These are phyloP conservation scores for Chlorella vulgaris DNA, from an alignment of 139 green algal genomes.

Conservation along the genomic window DNA sequence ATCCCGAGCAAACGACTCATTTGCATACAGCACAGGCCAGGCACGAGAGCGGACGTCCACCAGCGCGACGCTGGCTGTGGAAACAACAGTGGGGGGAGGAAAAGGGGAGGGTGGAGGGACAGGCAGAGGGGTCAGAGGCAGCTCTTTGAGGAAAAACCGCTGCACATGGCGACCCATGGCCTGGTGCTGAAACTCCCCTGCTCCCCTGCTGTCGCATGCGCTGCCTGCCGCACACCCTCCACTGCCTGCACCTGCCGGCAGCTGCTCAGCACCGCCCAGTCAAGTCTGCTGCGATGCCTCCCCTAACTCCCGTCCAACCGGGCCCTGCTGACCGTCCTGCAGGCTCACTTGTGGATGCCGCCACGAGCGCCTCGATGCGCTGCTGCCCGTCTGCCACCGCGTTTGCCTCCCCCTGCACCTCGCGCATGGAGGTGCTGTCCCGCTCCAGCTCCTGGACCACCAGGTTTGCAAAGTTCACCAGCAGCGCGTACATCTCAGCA, in stretches of 20 bases:
- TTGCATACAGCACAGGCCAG: slow-evolving; percentile 36
- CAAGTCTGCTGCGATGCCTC: too few relatives aligned
- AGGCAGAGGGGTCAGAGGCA: background rate
- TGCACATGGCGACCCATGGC: too few relatives aligned
- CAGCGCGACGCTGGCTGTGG: slow-evolving; percentile 24
- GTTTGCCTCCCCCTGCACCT: slow-evolving; percentile 11
- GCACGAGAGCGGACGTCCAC: slow-evolving; percentile 20
- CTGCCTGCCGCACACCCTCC: too few relatives aligned
- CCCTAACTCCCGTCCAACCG: too few relatives aligned
- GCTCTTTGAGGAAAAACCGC: background rate
- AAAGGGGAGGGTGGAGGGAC: background rate
- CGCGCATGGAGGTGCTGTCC: background rate
- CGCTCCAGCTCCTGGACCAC: slow-evolving; percentile 64
- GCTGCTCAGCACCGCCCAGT: too few relatives aligned
- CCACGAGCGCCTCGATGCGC: background rate
- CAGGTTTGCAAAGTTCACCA: slow-evolving; percentile 84
- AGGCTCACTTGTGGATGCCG: background rate
- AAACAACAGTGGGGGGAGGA: too few relatives aligned
- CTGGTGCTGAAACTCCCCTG: too few relatives aligned
- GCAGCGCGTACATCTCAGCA: slow-evolving; percentile 70
- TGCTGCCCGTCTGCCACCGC: slow-evolving; percentile 10
- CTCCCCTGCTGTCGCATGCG: too few relatives aligned
- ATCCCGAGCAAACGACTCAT: slow-evolving; percentile 19
- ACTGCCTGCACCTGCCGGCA: too few relatives aligned
- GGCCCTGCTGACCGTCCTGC: too few relatives aligned